Evolutionary conservation across 768 basidiomycete genomes (phyloP), one percentile per base, ranked within the genome.

Genomic region (Russula dissimulans): DNA sequence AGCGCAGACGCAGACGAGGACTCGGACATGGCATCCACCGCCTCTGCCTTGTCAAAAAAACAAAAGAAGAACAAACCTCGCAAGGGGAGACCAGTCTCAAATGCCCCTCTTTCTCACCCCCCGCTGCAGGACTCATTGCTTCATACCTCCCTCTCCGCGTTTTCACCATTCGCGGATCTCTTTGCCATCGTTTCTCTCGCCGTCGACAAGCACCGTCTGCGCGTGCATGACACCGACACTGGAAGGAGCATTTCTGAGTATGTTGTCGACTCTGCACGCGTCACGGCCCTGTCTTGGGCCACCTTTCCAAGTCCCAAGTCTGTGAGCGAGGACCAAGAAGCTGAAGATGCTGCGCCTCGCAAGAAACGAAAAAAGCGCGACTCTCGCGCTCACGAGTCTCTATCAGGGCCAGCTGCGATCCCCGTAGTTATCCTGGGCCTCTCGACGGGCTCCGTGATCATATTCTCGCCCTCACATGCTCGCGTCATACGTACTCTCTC

Each of bases 201-300:
- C 3, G 77, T 87, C 54, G 85, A 87, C 77, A 87, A 85, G 70
- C 85, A 87, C 68, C 79, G 84, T 47, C 72, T 87, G 57, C 83
- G 84, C 66, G 75, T 87, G 42, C 85, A 84, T 69, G 78, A 85
- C 68, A 79, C 82, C 9, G 64, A 74, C 8, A 76, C 81, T n/a
- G 78, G 77, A 41, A 77, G 79, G 62, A 77, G 81, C 36, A 70
- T 81, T 22, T 79, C 83, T 4, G 85, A 87, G 69, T 73, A 83
- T 71, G 75, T 77, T 17, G 68, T 85, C 18, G 80, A 84, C 39
- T 75, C 75, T 29, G 79, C 79, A 57, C 78, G 81, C 47, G 80
- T 85, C 44, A 78, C 81, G 42, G 70, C 79, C 56, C 68, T 85
- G 29, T 70, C 73, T 39, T 88, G 86, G 86, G 71, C 73, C 59